Base-by-base conservation (phyloP, 345 rosid genomes). In the Draba incana region DNA sequence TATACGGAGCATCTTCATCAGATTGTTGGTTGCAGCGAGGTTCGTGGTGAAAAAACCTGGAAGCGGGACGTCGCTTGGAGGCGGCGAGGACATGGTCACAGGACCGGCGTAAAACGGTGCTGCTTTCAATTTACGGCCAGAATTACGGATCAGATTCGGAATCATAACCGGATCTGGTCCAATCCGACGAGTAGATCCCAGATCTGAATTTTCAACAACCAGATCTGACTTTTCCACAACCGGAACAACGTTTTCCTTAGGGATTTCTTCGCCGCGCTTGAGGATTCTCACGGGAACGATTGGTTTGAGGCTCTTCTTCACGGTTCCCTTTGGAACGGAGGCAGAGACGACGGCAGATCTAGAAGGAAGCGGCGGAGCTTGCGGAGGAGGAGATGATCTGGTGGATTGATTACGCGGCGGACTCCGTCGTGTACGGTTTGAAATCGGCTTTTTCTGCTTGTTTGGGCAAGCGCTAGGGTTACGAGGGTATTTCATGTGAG, bases 51-150 rank as follows among this genome's bases (percentile, higher is more conserved):
- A 83, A 9, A 90, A 90, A 0, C 79, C 89, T 5, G 97, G 98
- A 10, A 93, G 55, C 33, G 97, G 99, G 2, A 93, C 86, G 15
- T 92, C 92, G 66, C 96, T 87, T 1, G 99, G 99, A 2, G 96
- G 88, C n/a, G 99, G 97, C 5, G 97, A 93, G 0, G 87, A 69
- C 50, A 86, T 20, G 42, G 86, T 88, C 4, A 84, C 94, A 4
- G 88, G 79, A 3, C 98, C 98, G 0, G 96, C 98, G 35, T 88
- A 93, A 74, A 86, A 85, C 5, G 81, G 69, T 5, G 23, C 49
- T 7, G 51, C n/a, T 4, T 47, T 50, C n/a, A 56, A 56, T 35
- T 45, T 68, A 0, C 85, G 30, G 39, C 56, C 79, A 0, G 77
- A 2, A 0, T 75, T 20, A 23, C 81, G 83, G 81, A 69, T 63